Percentiles rank a stretch among this genome's conserved stretches.
Evolutionary conservation across 495 filamentous ascomycete genomes (phyloP).

Genomic region (Trichocladium antarcticum): DNA sequence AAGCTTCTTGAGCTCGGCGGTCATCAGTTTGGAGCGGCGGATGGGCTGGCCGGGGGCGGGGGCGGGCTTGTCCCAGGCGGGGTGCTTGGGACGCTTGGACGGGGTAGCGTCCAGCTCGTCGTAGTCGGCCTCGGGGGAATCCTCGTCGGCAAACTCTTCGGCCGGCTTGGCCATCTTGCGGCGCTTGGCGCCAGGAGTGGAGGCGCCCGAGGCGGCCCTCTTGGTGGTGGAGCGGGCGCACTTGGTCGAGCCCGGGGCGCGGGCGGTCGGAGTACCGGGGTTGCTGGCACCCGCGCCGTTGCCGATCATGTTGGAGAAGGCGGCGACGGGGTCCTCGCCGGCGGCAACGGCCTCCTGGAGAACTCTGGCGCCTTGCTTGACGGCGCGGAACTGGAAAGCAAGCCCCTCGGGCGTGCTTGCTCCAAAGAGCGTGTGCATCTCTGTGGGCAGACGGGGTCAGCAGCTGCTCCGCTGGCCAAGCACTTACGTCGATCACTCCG

Average conservation of each 20-base stretch:
- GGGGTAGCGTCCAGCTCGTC: conserved; percentile 17
- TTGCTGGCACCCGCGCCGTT: neutral
- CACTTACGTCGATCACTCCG: neutral
- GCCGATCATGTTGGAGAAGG: conserved; percentile 7
- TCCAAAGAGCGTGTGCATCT: conserved; percentile 35
- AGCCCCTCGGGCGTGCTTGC: conserved; percentile 34
- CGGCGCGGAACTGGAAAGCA: conserved; percentile 37
- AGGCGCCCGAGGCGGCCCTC: conserved; percentile 6
- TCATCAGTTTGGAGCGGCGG: no score
- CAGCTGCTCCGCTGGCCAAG: neutral
- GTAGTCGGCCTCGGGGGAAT: conserved; percentile 20
- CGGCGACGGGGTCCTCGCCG: conserved; percentile 19
- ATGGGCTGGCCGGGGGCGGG: no score
- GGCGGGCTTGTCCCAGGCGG: conserved; percentile 2
- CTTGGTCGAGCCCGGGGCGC: neutral
- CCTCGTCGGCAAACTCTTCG: conserved; percentile 14
- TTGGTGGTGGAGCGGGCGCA: conserved; percentile 1
- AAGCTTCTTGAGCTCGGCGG: no score
- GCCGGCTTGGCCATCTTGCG: conserved; percentile 6
- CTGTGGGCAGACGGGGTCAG: conserved; percentile 18
- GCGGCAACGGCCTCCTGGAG: conserved; percentile 28
- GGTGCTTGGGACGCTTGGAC: neutral
- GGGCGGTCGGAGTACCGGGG: neutral
- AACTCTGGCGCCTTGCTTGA: conserved; percentile 31
- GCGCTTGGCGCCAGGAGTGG: conserved; percentile 12